Evolutionary conservation across 2,329 filamentous ascomycete species (phyloP).

Genomic region (Pestalotiopsis sp.): DNA sequence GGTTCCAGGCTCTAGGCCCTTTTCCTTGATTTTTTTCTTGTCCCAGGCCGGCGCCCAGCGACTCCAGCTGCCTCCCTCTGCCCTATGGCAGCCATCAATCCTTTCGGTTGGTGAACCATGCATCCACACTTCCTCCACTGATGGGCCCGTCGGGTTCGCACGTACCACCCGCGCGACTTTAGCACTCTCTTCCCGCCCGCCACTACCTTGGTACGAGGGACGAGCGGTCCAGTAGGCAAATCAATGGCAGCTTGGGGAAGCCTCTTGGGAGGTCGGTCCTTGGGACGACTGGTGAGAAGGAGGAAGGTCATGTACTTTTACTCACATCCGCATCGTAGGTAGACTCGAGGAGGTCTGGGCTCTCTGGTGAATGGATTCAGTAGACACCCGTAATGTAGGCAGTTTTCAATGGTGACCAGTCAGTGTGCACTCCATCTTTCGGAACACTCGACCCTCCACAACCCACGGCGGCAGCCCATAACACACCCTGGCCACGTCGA

Average conservation of each 20-base stretch:
- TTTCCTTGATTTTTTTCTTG: not conserved
- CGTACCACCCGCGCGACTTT: conserved; percentile 7
- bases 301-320: not conserved
- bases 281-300: not conserved
- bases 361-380: not conserved
- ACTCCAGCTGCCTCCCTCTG: not conserved
- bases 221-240: conserved; percentile 1
- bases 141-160: not conserved
- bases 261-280: not conserved
- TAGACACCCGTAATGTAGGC: not conserved
- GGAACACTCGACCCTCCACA: not conserved
- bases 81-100: not conserved
- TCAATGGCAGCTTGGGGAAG: not conserved
- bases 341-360: not conserved
- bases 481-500: not conserved
- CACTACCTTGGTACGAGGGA: conserved; percentile 1
- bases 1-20: not conserved
- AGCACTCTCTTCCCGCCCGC: conserved; percentile 6
- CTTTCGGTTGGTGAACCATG: not conserved
- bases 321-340: not conserved
- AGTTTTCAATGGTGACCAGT: not conserved
- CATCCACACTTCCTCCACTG: conserved; percentile 5
- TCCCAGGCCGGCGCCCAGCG: not conserved
- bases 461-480: conserved; percentile 2
- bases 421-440: not conserved